These are phyloP conservation scores for Plasmodium ovale DNA, from an alignment of 169 alveolate genomes.

Conservation along the genomic window DNA sequence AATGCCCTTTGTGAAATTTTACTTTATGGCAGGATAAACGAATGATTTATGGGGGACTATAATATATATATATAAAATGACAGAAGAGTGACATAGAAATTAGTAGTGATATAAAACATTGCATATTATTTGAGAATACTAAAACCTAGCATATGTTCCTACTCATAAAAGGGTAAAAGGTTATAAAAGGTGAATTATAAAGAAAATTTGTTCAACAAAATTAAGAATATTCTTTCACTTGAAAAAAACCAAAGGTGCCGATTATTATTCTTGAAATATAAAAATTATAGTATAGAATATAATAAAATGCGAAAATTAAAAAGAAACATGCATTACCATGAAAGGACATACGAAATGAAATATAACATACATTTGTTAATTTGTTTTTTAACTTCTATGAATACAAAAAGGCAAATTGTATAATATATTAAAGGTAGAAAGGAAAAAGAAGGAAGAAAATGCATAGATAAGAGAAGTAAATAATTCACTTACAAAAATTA, in stretches of 20 bases:
- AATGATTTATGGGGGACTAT: too few species aligned
- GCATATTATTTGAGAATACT: neutral
- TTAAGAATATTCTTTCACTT: neutral
- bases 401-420: neutral
- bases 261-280: neutral
- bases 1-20: too few species aligned
- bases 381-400: too few species aligned
- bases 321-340: neutral
- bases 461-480: neutral
- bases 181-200: neutral
- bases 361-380: too few species aligned
- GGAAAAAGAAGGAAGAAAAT: neutral
- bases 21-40: too few species aligned
- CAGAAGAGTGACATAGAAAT: neutral
- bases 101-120: neutral
- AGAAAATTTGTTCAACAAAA: neutral
- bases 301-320: too few species aligned
- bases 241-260: neutral
- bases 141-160: neutral
- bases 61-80: too few species aligned
- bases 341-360: neutral
- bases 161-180: neutral
- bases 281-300: neutral
- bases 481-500: neutral
- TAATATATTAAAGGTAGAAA: neutral